Base-by-base conservation (phyloP, 306 rosid genomes). In the Prunus kanzakura region DNA sequence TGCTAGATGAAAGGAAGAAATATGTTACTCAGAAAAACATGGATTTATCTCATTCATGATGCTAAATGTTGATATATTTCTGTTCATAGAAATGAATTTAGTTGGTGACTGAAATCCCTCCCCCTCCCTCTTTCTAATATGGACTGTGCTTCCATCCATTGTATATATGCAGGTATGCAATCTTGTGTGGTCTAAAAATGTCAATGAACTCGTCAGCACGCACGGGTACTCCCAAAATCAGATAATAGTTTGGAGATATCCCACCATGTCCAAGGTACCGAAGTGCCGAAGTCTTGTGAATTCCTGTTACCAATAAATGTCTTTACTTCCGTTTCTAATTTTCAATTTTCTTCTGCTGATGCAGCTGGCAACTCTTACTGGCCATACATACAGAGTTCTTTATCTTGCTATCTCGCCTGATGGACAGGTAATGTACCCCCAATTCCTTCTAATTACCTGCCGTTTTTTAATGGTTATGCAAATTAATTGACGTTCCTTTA, bases 141-240 rank as follows among this genome's bases (percentile, higher is more conserved):
- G 41, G 52, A 55, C 71, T 50, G 58, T 65, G 74, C 69, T 61
- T 78, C 20, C 74, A 43, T 71, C 69, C 50, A 67, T 49, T 83
- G 74, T 64, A 55, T 64, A 73, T 79, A 71, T 87, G 75, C 83
- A 96, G 99, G 99, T 96, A 22, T 96, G 99, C 88, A 96, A 92
- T 82, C 98, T 96, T 69, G 99, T 88, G 57, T 96, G 99, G 99
- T 96, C 99, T 54, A 96, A 92, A 89, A 92, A 96, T 84, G 99
- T 96, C 75, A 96, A 92, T 69, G 99, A 96, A 82, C 89, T 92
- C 22, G 99, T 96, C 32, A 96, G 99, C 91, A 96, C 99, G 11
- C 99, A 96, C 69, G 98, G 98, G 32, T 96, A 91, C 86, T 96
- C 99, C 69, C 99, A 96, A 85, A 96, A 96, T 84, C 99, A 96